These are phyloP conservation scores for Artemisia tridentata DNA, from an alignment of 129 eudicot genomes.

Conservation along the genomic window DNA sequence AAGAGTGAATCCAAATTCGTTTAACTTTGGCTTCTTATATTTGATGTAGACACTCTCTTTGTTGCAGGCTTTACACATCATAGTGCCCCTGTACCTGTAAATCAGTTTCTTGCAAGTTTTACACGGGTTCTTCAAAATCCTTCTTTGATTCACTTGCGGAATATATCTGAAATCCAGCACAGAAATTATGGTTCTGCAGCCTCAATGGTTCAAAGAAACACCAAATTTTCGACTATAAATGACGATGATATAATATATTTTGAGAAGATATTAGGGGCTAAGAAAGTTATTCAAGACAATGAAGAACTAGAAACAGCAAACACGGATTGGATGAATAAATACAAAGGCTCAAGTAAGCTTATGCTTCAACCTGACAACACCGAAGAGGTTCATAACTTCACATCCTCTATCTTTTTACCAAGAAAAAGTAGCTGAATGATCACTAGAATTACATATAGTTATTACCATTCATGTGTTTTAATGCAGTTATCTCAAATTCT, in stretches of 20 bases:
- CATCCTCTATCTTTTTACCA: slow-evolving; percentile 18
- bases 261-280: slow-evolving; percentile 64
- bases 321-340: slow-evolving; percentile 93
- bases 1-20: not conserved
- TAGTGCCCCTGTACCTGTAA: slow-evolving; percentile 16
- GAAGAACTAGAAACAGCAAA: slow-evolving; percentile 71
- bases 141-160: slow-evolving; percentile 16
- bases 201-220: slow-evolving; percentile 47
- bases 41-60: not conserved
- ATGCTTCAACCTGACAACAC: slow-evolving; percentile 82
- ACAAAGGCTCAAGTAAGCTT: slow-evolving; percentile 89
- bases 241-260: slow-evolving; percentile 69
- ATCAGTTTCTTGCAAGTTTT: slow-evolving; percentile 21
- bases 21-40: not conserved
- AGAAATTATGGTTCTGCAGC: slow-evolving; percentile 57
- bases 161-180: slow-evolving; percentile 20
- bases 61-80: slow-evolving; percentile 35
- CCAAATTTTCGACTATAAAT: slow-evolving; percentile 57
- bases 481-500: slow-evolving; percentile 85
- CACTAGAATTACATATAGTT: slow-evolving; percentile 9
- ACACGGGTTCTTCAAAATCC: slow-evolving; percentile 27
- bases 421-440: slow-evolving; percentile 12
- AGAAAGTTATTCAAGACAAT: slow-evolving; percentile 77
- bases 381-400: slow-evolving; percentile 53
- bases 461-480: slow-evolving; percentile 12